Percentiles rank a stretch among this genome's conserved stretches.
These are phyloP conservation scores for Aureobasidium leucospermi DNA, from an alignment of 2,329 filamentous ascomycete genomes.

Conservation along the genomic window DNA sequence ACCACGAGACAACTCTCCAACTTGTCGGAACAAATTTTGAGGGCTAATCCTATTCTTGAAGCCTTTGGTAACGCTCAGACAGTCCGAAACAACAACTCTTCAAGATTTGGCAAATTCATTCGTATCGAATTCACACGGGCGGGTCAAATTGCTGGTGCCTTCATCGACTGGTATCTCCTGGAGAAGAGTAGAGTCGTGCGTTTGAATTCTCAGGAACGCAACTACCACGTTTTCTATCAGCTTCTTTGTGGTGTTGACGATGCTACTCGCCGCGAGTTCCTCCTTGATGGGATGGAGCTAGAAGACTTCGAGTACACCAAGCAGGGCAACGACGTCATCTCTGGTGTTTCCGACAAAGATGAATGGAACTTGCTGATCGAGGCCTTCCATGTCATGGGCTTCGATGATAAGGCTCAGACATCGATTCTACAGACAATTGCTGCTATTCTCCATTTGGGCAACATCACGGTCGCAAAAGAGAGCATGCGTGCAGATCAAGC, in stretches of 20 bases:
- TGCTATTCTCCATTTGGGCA: constrained; percentile 86
- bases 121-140: constrained; percentile 85
- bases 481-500: constrained; percentile 89
- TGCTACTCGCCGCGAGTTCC: constrained; percentile 65
- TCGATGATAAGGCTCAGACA: constrained; percentile 74
- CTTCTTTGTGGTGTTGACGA: constrained; percentile 75
- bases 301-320: constrained; percentile 88
- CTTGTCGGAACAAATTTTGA: constrained; percentile 89
- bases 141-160: constrained; percentile 89
- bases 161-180: constrained; percentile 96
- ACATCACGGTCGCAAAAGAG: constrained; percentile 83
- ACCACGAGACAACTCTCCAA: constrained; percentile 66
- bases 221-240: constrained; percentile 98
- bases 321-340: constrained; percentile 84
- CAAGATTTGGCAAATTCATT: constrained; percentile 97
- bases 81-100: constrained; percentile 96
- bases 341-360: constrained; percentile 78
- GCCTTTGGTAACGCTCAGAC: constrained; percentile 98
- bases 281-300: constrained; percentile 66
- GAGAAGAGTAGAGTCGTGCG: constrained; percentile 97
- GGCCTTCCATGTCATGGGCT: constrained; percentile 90
- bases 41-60: constrained; percentile 95
- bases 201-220: constrained; percentile 79
- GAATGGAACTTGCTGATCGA: constrained; percentile 90
- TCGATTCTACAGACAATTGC: constrained; percentile 82